Evolutionary conservation across 2,329 filamentous ascomycete species (phyloP), one percentile per base, ranked within the genome.

Genomic region (Calonectria crousiana): DNA sequence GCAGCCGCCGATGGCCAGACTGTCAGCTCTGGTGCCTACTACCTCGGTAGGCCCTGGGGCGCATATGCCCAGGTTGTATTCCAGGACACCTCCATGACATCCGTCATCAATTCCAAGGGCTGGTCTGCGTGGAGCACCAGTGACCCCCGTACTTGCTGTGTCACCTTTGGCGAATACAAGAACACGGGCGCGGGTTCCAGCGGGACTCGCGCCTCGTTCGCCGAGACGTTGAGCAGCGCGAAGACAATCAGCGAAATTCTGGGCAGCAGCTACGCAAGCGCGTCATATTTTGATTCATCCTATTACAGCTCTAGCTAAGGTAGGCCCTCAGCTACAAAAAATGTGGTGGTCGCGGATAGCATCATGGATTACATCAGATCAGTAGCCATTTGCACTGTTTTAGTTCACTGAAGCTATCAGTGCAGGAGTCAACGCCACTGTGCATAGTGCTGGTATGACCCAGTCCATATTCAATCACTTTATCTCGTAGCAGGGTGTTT

Each of bases 131-230:
- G 92, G 92, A 87, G 87, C 72, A 83, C 77, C 2, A 85, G 84
- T 3, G 84, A 88, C 53, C 80, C 85, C n/a, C 85, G 87, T 44
- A 91, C 89, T 1, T 85, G 84, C 51, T 83, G 90, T 60, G 89
- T 93, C 1, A 82, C 85, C 32, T 93, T 90, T 75, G 89, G 84
- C 13, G 92, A 93, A 85, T 93, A 89, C 79, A 83, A 78, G 26
- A 93, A 93, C 82, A 87, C 87, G 1, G 92, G 92, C 1, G 80
- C 84, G 38, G 92, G 92, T 2, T 85, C 91, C 3, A 91, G 89
- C 13, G 85, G 83, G 47, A 87, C 85, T 70, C 76, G 78, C 3
- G 78, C 78, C 14, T 67, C 71, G 1, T 79, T 79, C 16, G 38
- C 38, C 38, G 30, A 47, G 38, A 65, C 28, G 3, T 34, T 65